Percentiles rank a stretch among this genome's conserved stretches.
phyloP scores from a whole-genome alignment of 2,329 filamentous ascomycete species.

The Diaporthe destruens region DNA sequence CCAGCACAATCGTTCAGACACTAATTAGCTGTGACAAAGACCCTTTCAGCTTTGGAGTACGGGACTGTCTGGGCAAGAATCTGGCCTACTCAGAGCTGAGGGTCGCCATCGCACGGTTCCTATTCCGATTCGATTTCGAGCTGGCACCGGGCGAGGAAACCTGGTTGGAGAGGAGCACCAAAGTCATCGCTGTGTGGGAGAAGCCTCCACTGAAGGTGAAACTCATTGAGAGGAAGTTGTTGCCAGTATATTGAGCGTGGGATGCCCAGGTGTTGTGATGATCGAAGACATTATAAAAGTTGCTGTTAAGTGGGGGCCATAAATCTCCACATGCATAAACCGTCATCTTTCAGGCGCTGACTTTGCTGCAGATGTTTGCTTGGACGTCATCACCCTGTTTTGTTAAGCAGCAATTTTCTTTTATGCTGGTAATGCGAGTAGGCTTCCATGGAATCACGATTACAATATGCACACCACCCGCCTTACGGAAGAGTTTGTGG shows the following conservation, averaged over 20 bases:
- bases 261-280: background rate
- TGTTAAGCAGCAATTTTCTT: background rate
- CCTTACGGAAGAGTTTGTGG: background rate
- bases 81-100: conserved; percentile 53
- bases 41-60: conserved; percentile 43
- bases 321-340: background rate
- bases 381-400: background rate
- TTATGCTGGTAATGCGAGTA: background rate
- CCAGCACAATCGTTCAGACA: background rate
- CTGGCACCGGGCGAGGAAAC: conserved; percentile 11
- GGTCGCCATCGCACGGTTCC: conserved; percentile 50
- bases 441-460: background rate
- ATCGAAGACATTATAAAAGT: background rate
- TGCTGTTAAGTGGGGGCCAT: background rate
- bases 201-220: conserved; percentile 12
- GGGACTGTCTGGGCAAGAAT: conserved; percentile 45
- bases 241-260: background rate
- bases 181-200: conserved; percentile 13
- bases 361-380: background rate
- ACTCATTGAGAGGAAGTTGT: conserved; percentile 21
- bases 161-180: background rate
- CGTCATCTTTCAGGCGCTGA: background rate
- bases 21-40: background rate
- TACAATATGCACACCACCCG: too few species aligned
- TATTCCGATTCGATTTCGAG: conserved; percentile 52